Evolutionary conservation across 164 flowering plant genomes (phyloP).

Genomic region (Sextonia rubra): DNA sequence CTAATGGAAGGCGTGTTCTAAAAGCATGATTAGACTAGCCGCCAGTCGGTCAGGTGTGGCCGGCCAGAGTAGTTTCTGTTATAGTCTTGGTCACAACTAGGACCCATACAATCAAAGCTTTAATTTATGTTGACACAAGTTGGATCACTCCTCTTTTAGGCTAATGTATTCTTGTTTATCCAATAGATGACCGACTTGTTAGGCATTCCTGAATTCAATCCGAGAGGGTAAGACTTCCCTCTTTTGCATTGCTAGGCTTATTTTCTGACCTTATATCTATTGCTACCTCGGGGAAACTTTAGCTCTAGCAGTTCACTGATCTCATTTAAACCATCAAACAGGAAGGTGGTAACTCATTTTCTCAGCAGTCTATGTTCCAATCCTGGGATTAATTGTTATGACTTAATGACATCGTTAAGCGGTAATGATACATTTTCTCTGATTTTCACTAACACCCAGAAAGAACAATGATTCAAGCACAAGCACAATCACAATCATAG

Average conservation of each 20-base stretch:
- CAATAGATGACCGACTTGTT: slow-evolving; percentile 31
- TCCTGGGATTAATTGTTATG: slow-evolving; percentile 57
- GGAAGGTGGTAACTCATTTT: slow-evolving; percentile 30
- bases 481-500: neutral
- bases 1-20: no score
- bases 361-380: slow-evolving; percentile 39
- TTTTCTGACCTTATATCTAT: neutral
- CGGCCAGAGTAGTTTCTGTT: no score
- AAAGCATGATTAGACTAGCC: no score
- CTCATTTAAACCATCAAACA: slow-evolving; percentile 7
- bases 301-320: no score
- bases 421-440: slow-evolving; percentile 12
- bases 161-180: neutral
- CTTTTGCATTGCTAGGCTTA: neutral
- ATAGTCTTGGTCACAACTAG: no score
- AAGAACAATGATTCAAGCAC: no score
- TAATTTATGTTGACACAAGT: no score
- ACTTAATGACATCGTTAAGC: slow-evolving; percentile 32
- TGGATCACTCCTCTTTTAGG: no score
- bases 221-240: slow-evolving; percentile 46
- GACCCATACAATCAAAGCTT: no score
- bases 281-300: neutral
- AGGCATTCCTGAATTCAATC: slow-evolving; percentile 73
- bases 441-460: neutral
- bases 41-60: no score